phyloP scores from a whole-genome alignment of 495 filamentous ascomycete species.

The Amorphotheca resinae region DNA sequence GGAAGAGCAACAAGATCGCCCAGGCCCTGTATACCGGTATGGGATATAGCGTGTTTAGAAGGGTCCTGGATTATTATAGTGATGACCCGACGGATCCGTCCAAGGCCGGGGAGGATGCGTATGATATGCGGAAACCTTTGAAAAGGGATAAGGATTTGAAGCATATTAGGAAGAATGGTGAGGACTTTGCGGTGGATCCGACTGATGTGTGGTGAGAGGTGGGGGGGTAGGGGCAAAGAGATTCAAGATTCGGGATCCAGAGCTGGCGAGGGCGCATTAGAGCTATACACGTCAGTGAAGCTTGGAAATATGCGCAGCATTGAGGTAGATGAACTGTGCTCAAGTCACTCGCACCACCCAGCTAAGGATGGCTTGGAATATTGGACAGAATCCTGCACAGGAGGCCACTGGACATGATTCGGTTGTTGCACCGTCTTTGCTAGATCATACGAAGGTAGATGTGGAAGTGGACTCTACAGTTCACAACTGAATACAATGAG shows the following conservation, averaged over 20 bases:
- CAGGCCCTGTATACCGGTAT: conserved; percentile 79
- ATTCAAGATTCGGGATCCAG: neutral
- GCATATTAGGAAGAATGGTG: conserved; percentile 72
- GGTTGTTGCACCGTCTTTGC: too few relatives aligned
- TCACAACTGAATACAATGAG: too few relatives aligned
- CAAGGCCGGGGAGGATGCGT: conserved; percentile 65
- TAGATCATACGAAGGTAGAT: too few relatives aligned
- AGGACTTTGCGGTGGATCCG: conserved; percentile 65
- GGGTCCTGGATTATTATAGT: conserved; percentile 83
- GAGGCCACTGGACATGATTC: too few relatives aligned
- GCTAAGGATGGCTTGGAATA: too few relatives aligned
- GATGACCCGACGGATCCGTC: conserved; percentile 47
- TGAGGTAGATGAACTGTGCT: too few relatives aligned
- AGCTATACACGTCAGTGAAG: neutral
- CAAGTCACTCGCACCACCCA: too few relatives aligned
- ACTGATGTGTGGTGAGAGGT: conserved; percentile 64
- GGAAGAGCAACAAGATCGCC: conserved; percentile 76
- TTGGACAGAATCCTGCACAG: too few relatives aligned
- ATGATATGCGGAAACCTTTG: conserved; percentile 90
- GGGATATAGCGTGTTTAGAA: conserved; percentile 78
- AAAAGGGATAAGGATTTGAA: conserved; percentile 65
- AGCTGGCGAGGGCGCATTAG: neutral
- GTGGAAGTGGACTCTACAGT: too few relatives aligned
- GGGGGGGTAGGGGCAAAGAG: neutral
- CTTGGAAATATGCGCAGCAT: too few relatives aligned